Conservation (phyloP, 305 asterid genomes). For the Solanum chacoense region DNA sequence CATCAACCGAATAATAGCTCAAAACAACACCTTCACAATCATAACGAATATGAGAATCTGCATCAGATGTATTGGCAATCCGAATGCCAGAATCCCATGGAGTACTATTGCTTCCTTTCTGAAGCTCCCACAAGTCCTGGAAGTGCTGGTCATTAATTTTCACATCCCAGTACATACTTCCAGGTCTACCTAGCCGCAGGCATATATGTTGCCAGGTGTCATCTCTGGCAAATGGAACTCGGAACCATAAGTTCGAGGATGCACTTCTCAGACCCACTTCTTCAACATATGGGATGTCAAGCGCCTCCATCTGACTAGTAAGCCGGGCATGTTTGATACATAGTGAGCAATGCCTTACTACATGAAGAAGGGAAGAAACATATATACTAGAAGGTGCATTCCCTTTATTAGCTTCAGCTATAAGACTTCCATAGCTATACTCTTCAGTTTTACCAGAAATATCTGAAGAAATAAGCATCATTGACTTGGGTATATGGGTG, state of each 20-base stretch:
- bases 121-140: constrained; percentile 94
- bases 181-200: constrained; percentile 94
- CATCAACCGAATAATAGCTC: constrained; percentile 87
- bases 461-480: constrained; percentile 31
- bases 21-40: constrained; percentile 94
- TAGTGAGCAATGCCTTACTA: constrained; percentile 87
- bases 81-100: constrained; percentile 96
- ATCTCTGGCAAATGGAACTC: constrained; percentile 80
- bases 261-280: constrained; percentile 90
- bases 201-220: constrained; percentile 83
- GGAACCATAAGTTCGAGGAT: constrained; percentile 93
- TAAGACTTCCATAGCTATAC: constrained; percentile 55
- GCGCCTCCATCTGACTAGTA: constrained; percentile 95
- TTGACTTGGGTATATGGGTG: constrained; percentile 32
- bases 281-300: constrained; percentile 88
- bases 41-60: constrained; percentile 89
- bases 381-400: constrained; percentile 72
- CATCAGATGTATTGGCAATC: constrained; percentile 94
- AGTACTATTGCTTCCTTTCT: constrained; percentile 65
- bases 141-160: constrained; percentile 82
- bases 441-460: constrained; percentile 38
- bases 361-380: constrained; percentile 77
- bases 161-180: constrained; percentile 99
- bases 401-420: constrained; percentile 90
- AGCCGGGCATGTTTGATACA: constrained; percentile 94